These are phyloP conservation scores for Yamadazyma conglobata DNA, from an alignment of 1,139 yeast genomes.

Conservation along the genomic window DNA sequence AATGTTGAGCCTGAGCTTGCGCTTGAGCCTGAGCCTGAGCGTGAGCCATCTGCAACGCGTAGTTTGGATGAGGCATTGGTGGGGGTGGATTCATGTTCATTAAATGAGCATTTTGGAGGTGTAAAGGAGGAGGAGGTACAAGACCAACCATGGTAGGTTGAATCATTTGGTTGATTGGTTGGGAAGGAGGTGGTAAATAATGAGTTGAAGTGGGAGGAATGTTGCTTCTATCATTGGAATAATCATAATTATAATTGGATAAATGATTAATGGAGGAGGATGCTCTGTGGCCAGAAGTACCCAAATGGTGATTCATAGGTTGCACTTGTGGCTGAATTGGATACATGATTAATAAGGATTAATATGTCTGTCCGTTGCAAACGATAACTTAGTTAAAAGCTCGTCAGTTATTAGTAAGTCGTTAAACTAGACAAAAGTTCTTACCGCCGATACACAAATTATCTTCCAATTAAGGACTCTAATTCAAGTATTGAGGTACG, in stretches of 20 bases:
- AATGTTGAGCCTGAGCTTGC: slow-evolving; percentile 6
- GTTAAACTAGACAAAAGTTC: slow-evolving; percentile 1
- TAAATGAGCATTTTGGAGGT: slow-evolving; percentile 7
- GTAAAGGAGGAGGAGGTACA: slow-evolving; percentile 15
- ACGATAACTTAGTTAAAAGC: slow-evolving; percentile 45
- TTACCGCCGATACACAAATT: neutral
- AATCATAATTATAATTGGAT: slow-evolving; percentile 7
- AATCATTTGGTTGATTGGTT: slow-evolving; percentile 5
- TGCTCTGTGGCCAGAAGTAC: slow-evolving; percentile 40
- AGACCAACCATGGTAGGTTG: slow-evolving; percentile 19
- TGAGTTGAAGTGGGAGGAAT: slow-evolving; percentile 14
- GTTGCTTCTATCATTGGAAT: slow-evolving; percentile 1
- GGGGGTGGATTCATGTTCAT: slow-evolving; percentile 4
- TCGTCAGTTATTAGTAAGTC: slow-evolving; percentile 16
- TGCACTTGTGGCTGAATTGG: too few relatives aligned
- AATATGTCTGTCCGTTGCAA: slow-evolving; percentile 4
- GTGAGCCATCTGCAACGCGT: slow-evolving; percentile 3
- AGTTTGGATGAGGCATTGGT: slow-evolving; percentile 1
- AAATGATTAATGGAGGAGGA: slow-evolving; percentile 27
- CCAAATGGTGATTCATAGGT: slow-evolving; percentile 24
- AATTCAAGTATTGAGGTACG: too few relatives aligned
- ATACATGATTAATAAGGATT: neutral
- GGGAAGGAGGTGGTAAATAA: slow-evolving; percentile 11
- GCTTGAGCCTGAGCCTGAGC: slow-evolving; percentile 4
- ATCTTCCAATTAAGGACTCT: slow-evolving; percentile 6